Evolutionary conservation across 257 asterid genomes (phyloP).

Genomic region (Linaria vulgaris): DNA sequence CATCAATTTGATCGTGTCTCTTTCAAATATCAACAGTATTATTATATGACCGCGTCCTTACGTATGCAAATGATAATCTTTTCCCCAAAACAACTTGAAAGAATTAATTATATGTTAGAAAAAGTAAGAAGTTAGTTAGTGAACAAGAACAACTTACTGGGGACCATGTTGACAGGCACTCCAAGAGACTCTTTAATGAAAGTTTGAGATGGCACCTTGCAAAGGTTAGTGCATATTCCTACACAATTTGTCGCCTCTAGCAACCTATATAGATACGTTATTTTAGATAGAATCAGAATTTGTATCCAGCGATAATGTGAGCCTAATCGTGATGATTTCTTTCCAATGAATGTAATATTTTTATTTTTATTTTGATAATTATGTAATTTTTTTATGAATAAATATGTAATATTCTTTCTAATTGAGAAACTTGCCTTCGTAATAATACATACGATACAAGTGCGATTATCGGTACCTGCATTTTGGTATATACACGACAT

Average conservation of each 20-base stretch:
- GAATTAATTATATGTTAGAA: neutral
- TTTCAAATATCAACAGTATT: too few relatives aligned
- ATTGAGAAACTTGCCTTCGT: neutral
- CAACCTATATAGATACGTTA: constrained; percentile 46
- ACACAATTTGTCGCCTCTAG: constrained; percentile 92
- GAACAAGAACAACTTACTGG: constrained; percentile 66
- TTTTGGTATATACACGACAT: constrained; percentile 73
- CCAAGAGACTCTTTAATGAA: constrained; percentile 86
- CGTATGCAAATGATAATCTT: neutral
- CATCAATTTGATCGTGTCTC: too few relatives aligned
- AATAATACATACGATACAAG: too few relatives aligned
- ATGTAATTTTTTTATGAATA: too few relatives aligned
- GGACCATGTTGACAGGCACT: constrained; percentile 79
- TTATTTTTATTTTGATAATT: too few relatives aligned
- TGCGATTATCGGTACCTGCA: constrained; percentile 82
- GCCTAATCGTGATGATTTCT: too few relatives aligned
- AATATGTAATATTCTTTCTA: neutral
- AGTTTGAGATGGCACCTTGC: constrained; percentile 87
- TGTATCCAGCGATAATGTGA: too few relatives aligned
- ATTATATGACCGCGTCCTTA: too few relatives aligned
- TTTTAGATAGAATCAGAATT: neutral
- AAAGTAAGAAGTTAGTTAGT: neutral
- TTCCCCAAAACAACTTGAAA: neutral
- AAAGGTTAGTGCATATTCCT: constrained; percentile 93
- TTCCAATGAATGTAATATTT: neutral